Base-by-base conservation (phyloP, 805 yeast genomes). In the Candida pseudofarinosa region DNA sequence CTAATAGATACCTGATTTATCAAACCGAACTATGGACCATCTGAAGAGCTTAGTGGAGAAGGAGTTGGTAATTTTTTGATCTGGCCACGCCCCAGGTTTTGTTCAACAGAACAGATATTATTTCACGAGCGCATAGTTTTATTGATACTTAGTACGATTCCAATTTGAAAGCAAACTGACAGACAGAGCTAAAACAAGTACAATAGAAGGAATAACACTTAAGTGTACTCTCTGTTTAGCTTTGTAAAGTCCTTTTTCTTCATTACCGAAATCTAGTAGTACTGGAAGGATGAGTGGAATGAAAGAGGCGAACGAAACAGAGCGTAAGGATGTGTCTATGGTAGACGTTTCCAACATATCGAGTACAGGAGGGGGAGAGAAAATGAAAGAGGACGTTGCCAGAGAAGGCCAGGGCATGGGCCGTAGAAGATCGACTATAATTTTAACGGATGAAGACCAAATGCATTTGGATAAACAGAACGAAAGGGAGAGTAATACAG, bases 391-490 rank as follows among this genome's bases (percentile, higher is more conserved):
- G 32, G 41, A 33, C n/a, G 34, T 38, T 15, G 28, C 33, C 17
- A 26, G 35, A 15, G 38, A 28, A 4, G 33, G 35, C n/a, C 20
- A 34, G 39, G n/a, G 45, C 43, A 19, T 32, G 1, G 45, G 47
- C 6, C 72, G 87, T 52, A 71, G 88, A 49, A 83, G 82, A 60
- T 82, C 90, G 2, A 85, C 93, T 0, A 53, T 86, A 41, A 79
- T 86, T 13, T 73, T 87, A 33, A 79, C 83, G 1, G 89, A 83
- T 46, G 91, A 85, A 48, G 83, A 79, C 40, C 73, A 68, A 44
- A 65, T 72, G 54, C 75, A 74, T 45, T 62, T 73, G 34, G 71
- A 67, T 35, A 54, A 64, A 14, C 56, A 59, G 19, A 23, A 23
- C 10, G 28, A 23, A 23, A 6, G 28, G 10, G 59, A 54, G 17